Conservation (phyloP, 148 eudicot species). For the Persicaria maculosa region DNA sequence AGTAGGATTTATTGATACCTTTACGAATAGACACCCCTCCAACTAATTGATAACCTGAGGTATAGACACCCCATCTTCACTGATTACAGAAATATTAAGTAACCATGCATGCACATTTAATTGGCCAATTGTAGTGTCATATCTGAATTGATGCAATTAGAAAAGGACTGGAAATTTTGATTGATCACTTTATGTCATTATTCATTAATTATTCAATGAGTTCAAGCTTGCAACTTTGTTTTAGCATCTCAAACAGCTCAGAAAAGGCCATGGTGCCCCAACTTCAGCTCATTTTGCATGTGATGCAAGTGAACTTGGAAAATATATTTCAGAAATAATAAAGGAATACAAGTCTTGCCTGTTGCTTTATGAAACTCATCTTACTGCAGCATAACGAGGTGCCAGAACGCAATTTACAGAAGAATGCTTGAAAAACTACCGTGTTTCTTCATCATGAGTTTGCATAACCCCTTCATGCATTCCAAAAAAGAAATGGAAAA, state of each 20-base stretch:
- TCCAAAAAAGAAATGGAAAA: background rate
- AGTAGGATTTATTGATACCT: too few species aligned
- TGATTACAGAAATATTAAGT: too few species aligned
- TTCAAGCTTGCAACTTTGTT: background rate
- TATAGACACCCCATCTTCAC: too few species aligned
- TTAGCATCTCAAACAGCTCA: background rate
- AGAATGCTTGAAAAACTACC: conserved; percentile 83
- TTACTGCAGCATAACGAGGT: conserved; percentile 95
- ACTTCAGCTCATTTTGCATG: background rate
- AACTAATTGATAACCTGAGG: too few species aligned
- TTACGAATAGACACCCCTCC: too few species aligned
- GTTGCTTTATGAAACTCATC: conserved; percentile 98
- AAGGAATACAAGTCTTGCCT: conserved; percentile 55
- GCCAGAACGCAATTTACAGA: conserved; percentile 79
- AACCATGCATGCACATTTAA: too few species aligned
- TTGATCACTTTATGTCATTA: too few species aligned
- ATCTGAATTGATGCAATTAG: conserved; percentile 1
- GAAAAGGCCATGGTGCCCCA: background rate
- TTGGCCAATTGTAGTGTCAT: too few species aligned
- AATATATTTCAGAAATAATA: background rate
- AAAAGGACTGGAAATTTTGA: background rate
- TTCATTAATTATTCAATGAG: background rate
- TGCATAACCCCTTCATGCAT: conserved; percentile 88
- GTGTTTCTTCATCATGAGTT: conserved; percentile 88
- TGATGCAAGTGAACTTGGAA: background rate